Evolutionary conservation across 805 yeast genomes (phyloP), one percentile per base, ranked within the genome.

Genomic region (Sugiyamaella boreocaroliniensis): DNA sequence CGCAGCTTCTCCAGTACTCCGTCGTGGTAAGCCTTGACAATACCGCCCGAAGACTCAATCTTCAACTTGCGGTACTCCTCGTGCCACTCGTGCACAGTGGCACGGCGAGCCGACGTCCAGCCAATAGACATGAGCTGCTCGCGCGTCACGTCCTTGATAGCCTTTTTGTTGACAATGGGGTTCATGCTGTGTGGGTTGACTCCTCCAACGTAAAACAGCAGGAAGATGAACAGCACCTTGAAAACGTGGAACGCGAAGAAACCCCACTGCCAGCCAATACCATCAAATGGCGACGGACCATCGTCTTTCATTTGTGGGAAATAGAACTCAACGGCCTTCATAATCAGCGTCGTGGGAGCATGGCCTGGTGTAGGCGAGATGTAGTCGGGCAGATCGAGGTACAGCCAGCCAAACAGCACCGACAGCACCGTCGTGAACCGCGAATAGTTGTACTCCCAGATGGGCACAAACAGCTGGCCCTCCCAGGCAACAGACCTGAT

Each of bases 21-120:
- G 26, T 78, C 72, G 64, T 80, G 80, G 66, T 81, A 85, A 9
- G 97, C 96, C 62, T 79, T 77, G 49, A 89, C 78, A 61, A 87
- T 74, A 10, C 73, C 74, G 54, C 96, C 97, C 59, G 74, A 79
- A 61, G 79, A 75, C 59, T 81, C 77, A 65, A 86, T 79, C 62
- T 77, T 76, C 60, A 70, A 71, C 48, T 82, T 80, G 62, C 92
- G 81, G 75, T 81, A 85, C 62, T 71, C 75, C 56, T 82, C 85
- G 62, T 79, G 79, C 76, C 84, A 92, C 57, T 81, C 89, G 41
- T 80, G 85, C 26, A 80, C 71, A 18, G 83, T 76, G 12, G 85
- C 85, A 60, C 83, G 82, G 68, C 83, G 85, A 20, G 93, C 78
- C 50, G 97, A 96, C n/a, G 97, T 89, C 98, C 98, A 93, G 47